A percentile compares a stretch with the other conserved stretches of the same genome.
Conservation (phyloP, 441 rosid genomes). For the Corymbia citriodora region DNA sequence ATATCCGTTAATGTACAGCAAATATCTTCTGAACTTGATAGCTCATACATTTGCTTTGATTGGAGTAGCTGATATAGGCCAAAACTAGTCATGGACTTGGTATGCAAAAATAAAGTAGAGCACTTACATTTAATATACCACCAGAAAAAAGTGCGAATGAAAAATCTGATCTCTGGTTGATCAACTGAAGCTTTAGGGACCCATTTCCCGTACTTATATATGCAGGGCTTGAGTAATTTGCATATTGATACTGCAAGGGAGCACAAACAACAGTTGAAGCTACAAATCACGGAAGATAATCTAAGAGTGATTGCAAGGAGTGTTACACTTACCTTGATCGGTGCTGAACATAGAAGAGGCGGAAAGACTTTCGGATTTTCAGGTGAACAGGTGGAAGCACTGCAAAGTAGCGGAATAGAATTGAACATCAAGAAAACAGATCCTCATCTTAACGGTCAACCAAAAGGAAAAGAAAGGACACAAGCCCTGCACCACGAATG, state of each 20-base stretch:
- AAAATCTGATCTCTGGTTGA: constrained; percentile 84
- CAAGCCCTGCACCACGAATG: background rate
- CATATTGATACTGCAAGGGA: constrained; percentile 61
- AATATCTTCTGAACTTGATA: background rate
- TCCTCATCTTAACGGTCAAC: background rate
- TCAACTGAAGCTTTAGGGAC: constrained; percentile 57
- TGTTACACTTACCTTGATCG: constrained; percentile 54
- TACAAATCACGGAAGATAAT: background rate
- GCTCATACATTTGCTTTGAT: background rate
- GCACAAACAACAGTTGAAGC: background rate
- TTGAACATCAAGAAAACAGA: background rate
- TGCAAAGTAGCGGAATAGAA: constrained; percentile 17
- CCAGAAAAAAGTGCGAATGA: constrained; percentile 68
- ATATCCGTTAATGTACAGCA: background rate
- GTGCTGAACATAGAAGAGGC: constrained; percentile 62
- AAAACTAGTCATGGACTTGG: background rate
- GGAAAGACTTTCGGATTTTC: constrained; percentile 37
- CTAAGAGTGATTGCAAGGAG: background rate
- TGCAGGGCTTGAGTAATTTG: constrained; percentile 53
- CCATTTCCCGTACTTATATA: constrained; percentile 57
- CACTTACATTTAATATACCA: constrained; percentile 47
- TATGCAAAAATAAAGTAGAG: background rate
- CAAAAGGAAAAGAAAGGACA: too few species aligned
- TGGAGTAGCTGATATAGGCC: background rate
- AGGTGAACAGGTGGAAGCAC: constrained; percentile 52